Evolutionary conservation across 2,329 filamentous ascomycete genomes (phyloP), one percentile per base, ranked within the genome.

Genomic region (Hymenoscyphus fructigenus): DNA sequence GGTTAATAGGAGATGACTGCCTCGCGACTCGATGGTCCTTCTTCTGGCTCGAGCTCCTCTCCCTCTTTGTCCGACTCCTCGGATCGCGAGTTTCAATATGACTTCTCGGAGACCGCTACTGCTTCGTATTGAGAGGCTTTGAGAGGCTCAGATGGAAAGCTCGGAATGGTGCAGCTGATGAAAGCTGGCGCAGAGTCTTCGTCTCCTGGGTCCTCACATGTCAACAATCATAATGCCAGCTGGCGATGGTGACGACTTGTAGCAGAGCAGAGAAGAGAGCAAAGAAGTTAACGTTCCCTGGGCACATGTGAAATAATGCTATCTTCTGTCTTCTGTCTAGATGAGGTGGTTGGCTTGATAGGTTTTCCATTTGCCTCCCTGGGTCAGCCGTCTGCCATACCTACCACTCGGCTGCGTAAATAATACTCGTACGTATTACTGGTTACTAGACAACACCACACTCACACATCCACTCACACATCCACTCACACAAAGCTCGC

Each of bases 361-460:
- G 20, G 1, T 26, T 50, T 20, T 20, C 9, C 10, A 20, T 50
- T 50, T 12, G 44, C 44, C 44, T 50, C 44, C 44, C 20, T 23
- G n/a, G 44, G 20, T 50, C 44, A 50, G n/a, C 34, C 34, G 34
- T 36, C 34, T 36, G 34, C 14, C 34, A 36, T 36, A 36, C 34
- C 10, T 36, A 36, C n/a, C 44, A 50, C 44, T n/a, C 44, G 6
- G n/a, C 17, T 44, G 20, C 41, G 41, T 44, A 20, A 50, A 50
- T 36, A 36, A 44, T 44, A 44, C 41, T 50, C 44, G n/a, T 50
- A 20, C n/a, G 44, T 50, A 20, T 20, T 5, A 20, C n/a, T 10
- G 44, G 44, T 50, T 50, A 47, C 41, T 47, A 47, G 41, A 50
- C 44, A 20, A 50, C n/a, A 50, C 44, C 5, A 50, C 44, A 50